Percentiles rank a stretch among this genome's conserved stretches.
Conservation (phyloP, 768 basidiomycete species). For the Pholiota microspora region DNA sequence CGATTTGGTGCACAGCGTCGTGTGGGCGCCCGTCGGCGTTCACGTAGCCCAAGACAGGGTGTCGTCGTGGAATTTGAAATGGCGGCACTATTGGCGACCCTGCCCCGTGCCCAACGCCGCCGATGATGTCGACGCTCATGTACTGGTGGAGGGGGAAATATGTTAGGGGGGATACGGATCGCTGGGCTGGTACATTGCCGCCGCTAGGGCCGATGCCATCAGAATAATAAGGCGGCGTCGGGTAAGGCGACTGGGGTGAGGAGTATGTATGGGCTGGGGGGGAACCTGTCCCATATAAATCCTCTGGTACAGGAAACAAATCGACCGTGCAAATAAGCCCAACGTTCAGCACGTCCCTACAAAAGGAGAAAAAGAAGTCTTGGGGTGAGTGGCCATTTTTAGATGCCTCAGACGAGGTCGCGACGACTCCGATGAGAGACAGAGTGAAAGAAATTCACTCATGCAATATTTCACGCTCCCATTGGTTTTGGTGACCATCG, state of each 20-base stretch:
- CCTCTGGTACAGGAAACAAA: constrained; percentile 59
- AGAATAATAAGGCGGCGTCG: constrained; percentile 10
- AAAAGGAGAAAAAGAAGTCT: not conserved
- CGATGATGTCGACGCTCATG: constrained; percentile 25
- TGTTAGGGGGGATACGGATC: constrained; percentile 23
- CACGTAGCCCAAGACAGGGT: constrained; percentile 31
- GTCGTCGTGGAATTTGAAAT: constrained; percentile 36
- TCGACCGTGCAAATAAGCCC: constrained; percentile 74
- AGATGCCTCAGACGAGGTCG: not conserved
- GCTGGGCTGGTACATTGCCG: not conserved
- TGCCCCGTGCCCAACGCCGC: constrained; percentile 7
- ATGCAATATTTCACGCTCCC: constrained; percentile 50
- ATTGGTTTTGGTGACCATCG: constrained; percentile 33
- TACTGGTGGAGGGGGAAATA: constrained; percentile 39
- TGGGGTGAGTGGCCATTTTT: not conserved
- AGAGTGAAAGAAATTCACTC: constrained; percentile 35
- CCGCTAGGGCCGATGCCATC: constrained; percentile 1
- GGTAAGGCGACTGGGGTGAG: constrained; percentile 14
- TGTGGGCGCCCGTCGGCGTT: constrained; percentile 24
- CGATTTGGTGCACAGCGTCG: constrained; percentile 30
- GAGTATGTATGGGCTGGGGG: constrained; percentile 14
- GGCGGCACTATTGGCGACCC: constrained; percentile 20
- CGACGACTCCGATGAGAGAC: not conserved
- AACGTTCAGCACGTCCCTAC: constrained; percentile 49
- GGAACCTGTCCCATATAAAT: constrained; percentile 18